Conservation (phyloP, 805 yeast genomes). For the Torulaspora quercuum region DNA sequence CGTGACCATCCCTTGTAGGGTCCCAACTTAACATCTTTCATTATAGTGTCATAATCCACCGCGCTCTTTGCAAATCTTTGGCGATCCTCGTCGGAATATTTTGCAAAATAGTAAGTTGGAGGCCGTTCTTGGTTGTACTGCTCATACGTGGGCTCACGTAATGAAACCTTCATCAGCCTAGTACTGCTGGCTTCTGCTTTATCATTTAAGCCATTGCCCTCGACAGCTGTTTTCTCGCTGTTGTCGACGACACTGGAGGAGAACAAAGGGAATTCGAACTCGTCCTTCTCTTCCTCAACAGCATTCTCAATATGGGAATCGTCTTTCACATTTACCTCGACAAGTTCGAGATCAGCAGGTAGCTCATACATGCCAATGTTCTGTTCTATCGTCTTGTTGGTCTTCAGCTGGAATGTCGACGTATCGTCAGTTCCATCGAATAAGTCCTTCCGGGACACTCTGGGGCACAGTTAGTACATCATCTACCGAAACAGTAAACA, state of each 20-base stretch:
- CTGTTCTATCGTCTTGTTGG: slow-evolving; percentile 5
- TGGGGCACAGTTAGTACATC: slow-evolving; percentile 10
- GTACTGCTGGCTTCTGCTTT: neutral
- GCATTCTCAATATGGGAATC: slow-evolving; percentile 12
- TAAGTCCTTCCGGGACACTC: slow-evolving; percentile 27
- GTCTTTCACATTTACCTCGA: slow-evolving; percentile 19
- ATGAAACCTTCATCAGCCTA: slow-evolving; percentile 28
- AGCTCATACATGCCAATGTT: slow-evolving; percentile 21
- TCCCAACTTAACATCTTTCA: slow-evolving; percentile 13
- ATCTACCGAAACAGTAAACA: neutral
- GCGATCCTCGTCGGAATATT: slow-evolving; percentile 15
- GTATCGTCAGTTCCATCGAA: slow-evolving; percentile 21
- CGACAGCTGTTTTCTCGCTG: neutral
- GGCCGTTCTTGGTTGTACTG: slow-evolving; percentile 25
- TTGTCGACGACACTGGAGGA: slow-evolving; percentile 18
- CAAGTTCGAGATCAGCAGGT: slow-evolving; percentile 34
- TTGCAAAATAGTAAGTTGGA: slow-evolving; percentile 24
- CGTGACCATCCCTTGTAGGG: slow-evolving; percentile 15
- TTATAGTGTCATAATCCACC: slow-evolving; percentile 19
- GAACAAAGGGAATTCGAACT: slow-evolving; percentile 34
- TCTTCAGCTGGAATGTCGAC: slow-evolving; percentile 10
- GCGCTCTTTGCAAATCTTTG: slow-evolving; percentile 21
- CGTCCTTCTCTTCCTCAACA: slow-evolving; percentile 17
- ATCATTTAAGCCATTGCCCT: neutral
- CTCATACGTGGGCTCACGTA: slow-evolving; percentile 25